A percentile compares a stretch with the other conserved stretches of the same genome.
Evolutionary conservation across 352 stramenopile species (phyloP).

Genomic region (Phytophthora multivora): DNA sequence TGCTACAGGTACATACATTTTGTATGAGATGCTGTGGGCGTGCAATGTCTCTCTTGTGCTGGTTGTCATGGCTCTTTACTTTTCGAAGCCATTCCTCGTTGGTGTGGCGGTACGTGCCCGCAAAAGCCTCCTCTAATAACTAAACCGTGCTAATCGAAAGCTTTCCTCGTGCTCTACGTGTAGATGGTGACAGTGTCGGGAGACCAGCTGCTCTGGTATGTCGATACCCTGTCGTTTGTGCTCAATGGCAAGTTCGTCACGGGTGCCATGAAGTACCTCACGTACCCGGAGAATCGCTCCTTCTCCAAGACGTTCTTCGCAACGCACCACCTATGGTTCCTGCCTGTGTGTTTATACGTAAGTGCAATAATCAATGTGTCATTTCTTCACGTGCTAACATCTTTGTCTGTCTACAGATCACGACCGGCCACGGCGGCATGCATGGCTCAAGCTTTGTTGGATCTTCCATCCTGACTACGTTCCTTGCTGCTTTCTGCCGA

Average conservation of each 20-base stretch:
- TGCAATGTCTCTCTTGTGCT: conserved; percentile 82
- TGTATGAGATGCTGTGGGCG: conserved; percentile 83
- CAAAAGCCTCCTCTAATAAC: background rate
- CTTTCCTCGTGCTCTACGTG: background rate
- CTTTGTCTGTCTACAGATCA: conserved; percentile 46
- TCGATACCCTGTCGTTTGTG: conserved; percentile 79
- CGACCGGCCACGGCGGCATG: conserved; percentile 71
- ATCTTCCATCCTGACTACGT: conserved; percentile 62
- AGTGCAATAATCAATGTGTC: conserved; percentile 1
- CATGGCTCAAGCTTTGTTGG: conserved; percentile 67
- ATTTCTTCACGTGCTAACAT: background rate
- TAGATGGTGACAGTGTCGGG: conserved; percentile 92
- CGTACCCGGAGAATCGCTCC: conserved; percentile 77
- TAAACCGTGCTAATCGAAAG: background rate
- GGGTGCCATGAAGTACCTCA: conserved; percentile 92
- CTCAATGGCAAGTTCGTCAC: conserved; percentile 87
- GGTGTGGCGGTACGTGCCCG: conserved; percentile 57
- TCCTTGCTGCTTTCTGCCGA: conserved; percentile 64
- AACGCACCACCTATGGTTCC: conserved; percentile 85
- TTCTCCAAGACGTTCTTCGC: conserved; percentile 85
- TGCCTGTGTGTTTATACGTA: conserved; percentile 82
- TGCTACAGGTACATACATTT: conserved; percentile 61
- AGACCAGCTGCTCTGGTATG: conserved; percentile 94
- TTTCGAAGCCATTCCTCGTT: conserved; percentile 85
- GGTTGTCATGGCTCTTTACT: conserved; percentile 65